Evolutionary conservation across 1,284 basidiomycete species (phyloP).

Genomic region (Ganoderma leucocontextum): DNA sequence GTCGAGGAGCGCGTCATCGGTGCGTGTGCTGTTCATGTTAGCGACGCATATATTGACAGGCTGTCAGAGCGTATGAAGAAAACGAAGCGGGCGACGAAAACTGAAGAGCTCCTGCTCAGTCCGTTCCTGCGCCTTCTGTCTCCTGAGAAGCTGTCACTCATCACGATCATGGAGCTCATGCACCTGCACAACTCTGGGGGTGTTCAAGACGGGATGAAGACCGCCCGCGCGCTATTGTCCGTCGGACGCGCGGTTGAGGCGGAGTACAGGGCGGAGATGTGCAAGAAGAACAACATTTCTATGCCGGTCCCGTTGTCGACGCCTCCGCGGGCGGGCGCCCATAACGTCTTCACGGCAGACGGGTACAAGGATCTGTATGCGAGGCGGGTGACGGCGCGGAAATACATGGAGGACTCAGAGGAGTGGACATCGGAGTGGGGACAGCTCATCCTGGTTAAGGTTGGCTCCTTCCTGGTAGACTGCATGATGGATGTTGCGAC

Average conservation of each 20-base stretch:
- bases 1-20: conserved; percentile 45
- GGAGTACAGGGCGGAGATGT: conserved; percentile 88
- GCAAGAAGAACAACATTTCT: conserved; percentile 68
- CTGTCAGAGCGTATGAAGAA: conserved; percentile 6
- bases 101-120: conserved; percentile 42
- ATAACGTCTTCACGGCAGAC: conserved; percentile 62
- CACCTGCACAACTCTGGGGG: conserved; percentile 83
- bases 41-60: background rate
- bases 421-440: conserved; percentile 87
- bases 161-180: conserved; percentile 93
- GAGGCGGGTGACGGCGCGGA: conserved; percentile 68
- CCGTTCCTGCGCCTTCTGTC: conserved; percentile 84
- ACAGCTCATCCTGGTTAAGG: conserved; percentile 75
- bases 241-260: conserved; percentile 90
- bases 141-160: conserved; percentile 84
- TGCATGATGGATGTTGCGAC: conserved; percentile 86
- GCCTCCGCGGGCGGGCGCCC: conserved; percentile 46
- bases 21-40: background rate
- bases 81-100: background rate
- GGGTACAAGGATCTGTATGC: conserved; percentile 67
- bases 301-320: conserved; percentile 49
- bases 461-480: conserved; percentile 88
- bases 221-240: conserved; percentile 82
- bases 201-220: conserved; percentile 89
- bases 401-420: conserved; percentile 70